These are phyloP conservation scores for carrot (Daucus carota) DNA, from an alignment of 129 eudicot species.

Conservation along the genomic window DNA sequence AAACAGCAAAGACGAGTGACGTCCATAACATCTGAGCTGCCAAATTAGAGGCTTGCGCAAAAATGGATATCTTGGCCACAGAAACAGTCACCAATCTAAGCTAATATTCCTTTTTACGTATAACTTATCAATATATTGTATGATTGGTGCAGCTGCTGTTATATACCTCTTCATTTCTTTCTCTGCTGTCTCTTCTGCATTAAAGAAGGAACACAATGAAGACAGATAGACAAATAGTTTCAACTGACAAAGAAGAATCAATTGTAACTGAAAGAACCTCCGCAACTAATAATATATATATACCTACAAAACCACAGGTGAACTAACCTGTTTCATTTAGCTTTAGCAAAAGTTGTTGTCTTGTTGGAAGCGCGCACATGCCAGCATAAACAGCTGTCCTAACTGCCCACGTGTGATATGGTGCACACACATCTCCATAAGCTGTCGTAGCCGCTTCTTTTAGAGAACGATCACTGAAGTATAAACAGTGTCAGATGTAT, in stretches of 20 bases:
- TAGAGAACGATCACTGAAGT: slow-evolving; percentile 53
- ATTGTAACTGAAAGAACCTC: not conserved
- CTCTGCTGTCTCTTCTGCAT: slow-evolving; percentile 70
- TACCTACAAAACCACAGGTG: not conserved
- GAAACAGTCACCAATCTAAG: slow-evolving; percentile 70
- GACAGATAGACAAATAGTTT: not conserved
- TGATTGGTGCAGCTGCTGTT: slow-evolving; percentile 56
- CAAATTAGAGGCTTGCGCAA: not conserved
- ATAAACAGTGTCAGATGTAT: not conserved
- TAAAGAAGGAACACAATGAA: not conserved
- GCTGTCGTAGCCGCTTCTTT: slow-evolving; percentile 91
- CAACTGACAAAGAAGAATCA: too few species aligned
- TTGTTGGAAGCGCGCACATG: slow-evolving; percentile 88
- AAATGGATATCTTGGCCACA: not conserved
- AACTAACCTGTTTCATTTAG: slow-evolving; percentile 73
- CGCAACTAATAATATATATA: not conserved
- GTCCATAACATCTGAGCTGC: not conserved
- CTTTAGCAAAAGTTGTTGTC: slow-evolving; percentile 69
- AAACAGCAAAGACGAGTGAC: not conserved
- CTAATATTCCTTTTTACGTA: slow-evolving; percentile 52
- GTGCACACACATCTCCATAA: slow-evolving; percentile 82
- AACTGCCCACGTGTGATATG: slow-evolving; percentile 96
- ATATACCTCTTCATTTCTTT: slow-evolving; percentile 76
- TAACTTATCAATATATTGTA: slow-evolving; percentile 67
- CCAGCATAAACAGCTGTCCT: slow-evolving; percentile 94